Evolutionary conservation across 805 yeast species (phyloP).

Genomic region (Pichia thaimueangensis): DNA sequence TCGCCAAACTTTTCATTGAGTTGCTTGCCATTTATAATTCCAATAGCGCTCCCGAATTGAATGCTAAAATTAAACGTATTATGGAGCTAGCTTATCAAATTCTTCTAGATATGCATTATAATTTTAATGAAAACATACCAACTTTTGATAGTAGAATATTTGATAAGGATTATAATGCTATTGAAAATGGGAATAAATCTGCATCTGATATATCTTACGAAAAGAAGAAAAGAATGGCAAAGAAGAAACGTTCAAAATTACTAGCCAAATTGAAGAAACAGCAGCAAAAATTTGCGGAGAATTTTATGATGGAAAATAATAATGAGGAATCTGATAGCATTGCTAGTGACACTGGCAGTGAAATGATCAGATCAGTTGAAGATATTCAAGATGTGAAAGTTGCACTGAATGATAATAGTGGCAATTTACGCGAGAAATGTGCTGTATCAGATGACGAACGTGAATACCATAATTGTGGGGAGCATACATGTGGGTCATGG

Average conservation of each 20-base stretch:
- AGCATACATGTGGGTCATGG: slow-evolving; percentile 42
- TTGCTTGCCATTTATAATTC: slow-evolving; percentile 7
- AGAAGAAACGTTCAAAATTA: slow-evolving; percentile 60
- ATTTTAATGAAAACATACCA: slow-evolving; percentile 4
- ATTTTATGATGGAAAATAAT: slow-evolving; percentile 34
- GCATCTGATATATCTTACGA: slow-evolving; percentile 38
- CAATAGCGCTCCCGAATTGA: slow-evolving; percentile 3
- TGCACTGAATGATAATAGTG: slow-evolving; percentile 1
- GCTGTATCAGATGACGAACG: slow-evolving; percentile 26
- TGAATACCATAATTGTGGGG: slow-evolving; percentile 10
- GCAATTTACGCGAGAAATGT: slow-evolving; percentile 13
- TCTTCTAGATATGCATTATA: background rate
- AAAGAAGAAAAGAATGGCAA: slow-evolving; percentile 61
- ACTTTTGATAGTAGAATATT: slow-evolving; percentile 13
- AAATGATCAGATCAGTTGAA: slow-evolving; percentile 24
- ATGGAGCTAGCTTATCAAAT: slow-evolving; percentile 3
- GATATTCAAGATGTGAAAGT: slow-evolving; percentile 14
- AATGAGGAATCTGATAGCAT: slow-evolving; percentile 17
- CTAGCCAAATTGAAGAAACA: slow-evolving; percentile 76
- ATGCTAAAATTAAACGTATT: slow-evolving; percentile 5
- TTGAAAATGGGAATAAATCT: slow-evolving; percentile 8
- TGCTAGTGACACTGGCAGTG: slow-evolving; percentile 14
- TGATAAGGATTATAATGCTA: background rate
- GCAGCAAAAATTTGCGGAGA: slow-evolving; percentile 66
- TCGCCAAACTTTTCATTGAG: slow-evolving; percentile 5